Evolutionary conservation across 768 basidiomycete genomes (phyloP).

Genomic region (Trametes villosa): DNA sequence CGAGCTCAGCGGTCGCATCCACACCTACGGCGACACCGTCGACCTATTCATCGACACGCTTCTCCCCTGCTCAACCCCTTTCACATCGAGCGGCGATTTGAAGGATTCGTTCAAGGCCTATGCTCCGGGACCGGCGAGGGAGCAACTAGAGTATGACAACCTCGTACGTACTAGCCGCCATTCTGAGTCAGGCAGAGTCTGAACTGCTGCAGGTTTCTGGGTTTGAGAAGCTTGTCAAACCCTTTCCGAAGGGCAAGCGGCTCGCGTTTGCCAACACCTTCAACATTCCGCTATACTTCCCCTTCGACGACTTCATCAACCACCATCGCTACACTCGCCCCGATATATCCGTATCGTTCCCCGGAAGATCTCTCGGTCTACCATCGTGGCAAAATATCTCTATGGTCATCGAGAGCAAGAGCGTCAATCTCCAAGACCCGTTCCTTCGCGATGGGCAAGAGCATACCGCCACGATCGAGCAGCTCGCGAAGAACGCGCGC

Average conservation of each 20-base stretch:
- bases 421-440: background rate
- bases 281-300: background rate
- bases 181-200: too few relatives aligned
- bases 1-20: too few relatives aligned
- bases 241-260: background rate
- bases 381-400: background rate
- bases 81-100: background rate
- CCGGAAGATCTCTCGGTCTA: too few relatives aligned
- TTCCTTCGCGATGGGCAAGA: background rate
- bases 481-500: constrained; percentile 18
- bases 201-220: background rate
- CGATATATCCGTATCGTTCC: background rate
- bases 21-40: background rate
- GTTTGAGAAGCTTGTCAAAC: background rate
- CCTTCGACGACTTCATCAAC: background rate
- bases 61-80: background rate
- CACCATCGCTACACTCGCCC: background rate
- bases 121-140: background rate
- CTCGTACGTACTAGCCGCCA: background rate
- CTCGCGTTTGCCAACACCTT: background rate
- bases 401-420: background rate
- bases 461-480: background rate
- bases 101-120: background rate
- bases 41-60: background rate
- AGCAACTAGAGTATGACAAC: background rate